Base-by-base conservation (phyloP, 352 stramenopile genomes). In the Phytophthora melonis region DNA sequence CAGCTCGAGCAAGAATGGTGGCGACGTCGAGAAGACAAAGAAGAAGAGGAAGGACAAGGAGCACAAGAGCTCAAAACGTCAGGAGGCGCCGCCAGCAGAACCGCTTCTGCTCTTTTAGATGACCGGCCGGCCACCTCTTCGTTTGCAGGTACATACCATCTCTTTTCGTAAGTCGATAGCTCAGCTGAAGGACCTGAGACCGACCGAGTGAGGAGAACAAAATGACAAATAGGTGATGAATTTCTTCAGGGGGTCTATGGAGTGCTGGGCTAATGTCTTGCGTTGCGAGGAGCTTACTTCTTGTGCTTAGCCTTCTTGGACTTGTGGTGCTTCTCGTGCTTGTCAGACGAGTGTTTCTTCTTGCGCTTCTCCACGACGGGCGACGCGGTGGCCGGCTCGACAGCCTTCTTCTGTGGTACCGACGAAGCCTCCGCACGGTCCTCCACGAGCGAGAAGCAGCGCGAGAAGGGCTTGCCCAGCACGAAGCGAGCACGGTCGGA, bases 21-120 rank as follows among this genome's bases (percentile, higher is more conserved):
- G 64, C 63, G 59, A 83, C 56, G 74, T 76, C 56, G 79, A 84
- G 25, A 88, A 81, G 52, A 75, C 58, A 54, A 79, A 77, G 66
- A 71, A 68, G 30, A 86, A 78, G 53, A 81, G 58, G 56, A 84
- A 82, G 61, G 68, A 79, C 39, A 86, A 85, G 68, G 77, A 78
- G 68, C 63, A 75, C 58, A 83, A 85, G 66, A 82, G 74, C 57
- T 81, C 78, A 14, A 93, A 92, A 75, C 87, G 79, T 49, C 73
- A 78, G 45, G 78, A 89, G 36, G 68, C 64, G 34, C 67, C 64
- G 8, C 34, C 69, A 63, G 76, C 78, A 69, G 86, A 93, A 74
- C 83, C 83, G 52, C 78, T 95, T 66, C 67, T 95, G 70, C 80
- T 95, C 43, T 93, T 95, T 87, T 95, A 94, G 80, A 88, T 65